A percentile compares a stretch with the other conserved stretches of the same genome.
phyloP scores from a whole-genome alignment of 441 rosid species.

The Erodium trifolium region DNA sequence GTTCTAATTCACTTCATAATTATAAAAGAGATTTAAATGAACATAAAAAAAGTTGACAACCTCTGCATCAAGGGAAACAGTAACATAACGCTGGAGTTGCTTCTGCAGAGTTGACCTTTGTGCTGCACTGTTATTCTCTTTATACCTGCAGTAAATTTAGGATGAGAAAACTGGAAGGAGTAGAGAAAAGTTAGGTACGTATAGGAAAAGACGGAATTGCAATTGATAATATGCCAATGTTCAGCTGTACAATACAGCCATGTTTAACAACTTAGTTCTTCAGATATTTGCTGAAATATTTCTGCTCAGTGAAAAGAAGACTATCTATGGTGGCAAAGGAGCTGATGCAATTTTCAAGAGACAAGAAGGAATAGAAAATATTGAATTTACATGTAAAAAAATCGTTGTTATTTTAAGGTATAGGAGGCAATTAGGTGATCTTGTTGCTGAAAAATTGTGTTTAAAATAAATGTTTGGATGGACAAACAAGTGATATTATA shows the following conservation, averaged over 20 bases:
- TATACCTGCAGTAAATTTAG: slow-evolving; percentile 50
- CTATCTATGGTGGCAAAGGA: slow-evolving; percentile 4
- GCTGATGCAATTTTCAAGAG: neutral
- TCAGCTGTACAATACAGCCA: slow-evolving; percentile 7
- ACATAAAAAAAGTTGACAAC: slow-evolving; percentile 28
- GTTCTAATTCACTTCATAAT: slow-evolving; percentile 8
- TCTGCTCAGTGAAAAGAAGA: neutral
- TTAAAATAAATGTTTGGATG: neutral
- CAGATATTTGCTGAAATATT: neutral
- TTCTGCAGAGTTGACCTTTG: slow-evolving; percentile 58
- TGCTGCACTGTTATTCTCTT: slow-evolving; percentile 34
- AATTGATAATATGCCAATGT: slow-evolving; percentile 7
- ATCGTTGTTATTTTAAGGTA: neutral
- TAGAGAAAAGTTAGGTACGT: slow-evolving; percentile 1
- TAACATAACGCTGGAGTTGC: slow-evolving; percentile 64
- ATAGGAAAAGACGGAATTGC: neutral
- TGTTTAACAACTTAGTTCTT: neutral
- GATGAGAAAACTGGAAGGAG: slow-evolving; percentile 17
- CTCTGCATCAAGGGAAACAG: slow-evolving; percentile 67
- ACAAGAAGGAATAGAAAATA: neutral
- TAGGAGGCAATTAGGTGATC: neutral
- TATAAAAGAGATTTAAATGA: slow-evolving; percentile 15
- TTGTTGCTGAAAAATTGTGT: neutral
- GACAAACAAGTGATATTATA: neutral
- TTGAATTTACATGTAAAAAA: neutral